These are phyloP conservation scores for Leptographium flavum DNA, from an alignment of 2,329 filamentous ascomycete genomes.

Conservation along the genomic window DNA sequence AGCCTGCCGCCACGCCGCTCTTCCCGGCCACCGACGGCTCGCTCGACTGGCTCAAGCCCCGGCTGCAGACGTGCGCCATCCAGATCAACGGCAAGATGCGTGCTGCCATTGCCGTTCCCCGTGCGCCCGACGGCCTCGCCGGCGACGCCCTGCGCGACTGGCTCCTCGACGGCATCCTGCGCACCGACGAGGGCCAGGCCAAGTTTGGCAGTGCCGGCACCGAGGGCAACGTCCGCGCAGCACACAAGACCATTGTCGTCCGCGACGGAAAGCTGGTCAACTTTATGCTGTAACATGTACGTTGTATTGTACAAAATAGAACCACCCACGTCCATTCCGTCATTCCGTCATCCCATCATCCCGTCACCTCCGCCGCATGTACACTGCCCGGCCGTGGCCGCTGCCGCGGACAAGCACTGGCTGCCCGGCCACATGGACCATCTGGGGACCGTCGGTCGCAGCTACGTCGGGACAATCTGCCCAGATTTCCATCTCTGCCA, in stretches of 20 bases:
- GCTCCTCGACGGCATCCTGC: constrained; percentile 46
- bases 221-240: constrained; percentile 28
- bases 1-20: constrained; percentile 5
- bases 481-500: constrained; percentile 50
- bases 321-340: not conserved
- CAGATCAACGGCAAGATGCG: constrained; percentile 70
- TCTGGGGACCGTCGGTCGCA: constrained; percentile 14
- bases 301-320: not conserved
- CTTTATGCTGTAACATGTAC: constrained; percentile 41
- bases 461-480: constrained; percentile 45
- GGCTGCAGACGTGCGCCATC: constrained; percentile 46
- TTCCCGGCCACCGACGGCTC: constrained; percentile 48
- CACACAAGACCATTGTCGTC: constrained; percentile 54
- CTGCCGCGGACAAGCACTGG: constrained; percentile 28
- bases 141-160: constrained; percentile 38
- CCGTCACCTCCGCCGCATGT: constrained; percentile 12
- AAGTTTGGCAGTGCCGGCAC: constrained; percentile 36
- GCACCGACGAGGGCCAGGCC: constrained; percentile 42
- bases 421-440: constrained; percentile 12
- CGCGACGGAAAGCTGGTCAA: constrained; percentile 57
- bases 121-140: constrained; percentile 27
- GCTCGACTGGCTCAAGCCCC: constrained; percentile 32
- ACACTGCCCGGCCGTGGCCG: constrained; percentile 33
- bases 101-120: constrained; percentile 50
- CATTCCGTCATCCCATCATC: not conserved